phyloP scores from a whole-genome alignment of 805 yeast genomes.

The Priceomyces carsonii region DNA sequence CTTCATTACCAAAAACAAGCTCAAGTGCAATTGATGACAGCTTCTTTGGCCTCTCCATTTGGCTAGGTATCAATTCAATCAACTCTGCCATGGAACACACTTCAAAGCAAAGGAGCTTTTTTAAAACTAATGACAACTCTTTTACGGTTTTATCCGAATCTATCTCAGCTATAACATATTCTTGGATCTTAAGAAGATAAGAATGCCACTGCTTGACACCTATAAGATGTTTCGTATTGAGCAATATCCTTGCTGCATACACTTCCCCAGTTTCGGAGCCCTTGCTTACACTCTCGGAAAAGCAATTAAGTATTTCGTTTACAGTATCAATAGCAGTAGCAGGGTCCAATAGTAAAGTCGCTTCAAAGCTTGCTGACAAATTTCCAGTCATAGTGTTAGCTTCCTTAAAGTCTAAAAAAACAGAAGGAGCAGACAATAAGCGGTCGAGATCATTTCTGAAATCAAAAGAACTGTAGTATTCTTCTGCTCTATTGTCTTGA shows the following conservation, averaged over 20 bases:
- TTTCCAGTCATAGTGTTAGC: slow-evolving; percentile 14
- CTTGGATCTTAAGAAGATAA: neutral
- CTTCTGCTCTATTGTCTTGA: slow-evolving; percentile 18
- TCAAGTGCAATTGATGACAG: slow-evolving; percentile 6
- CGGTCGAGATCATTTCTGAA: slow-evolving; percentile 29
- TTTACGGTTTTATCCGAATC: neutral
- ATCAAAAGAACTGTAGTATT: slow-evolving; percentile 19
- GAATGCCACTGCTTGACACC: neutral
- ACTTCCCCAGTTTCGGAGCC: slow-evolving; percentile 6
- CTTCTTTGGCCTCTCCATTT: slow-evolving; percentile 8
- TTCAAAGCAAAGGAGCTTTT: slow-evolving; percentile 17
- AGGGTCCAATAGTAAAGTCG: slow-evolving; percentile 3
- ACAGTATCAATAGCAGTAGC: neutral
- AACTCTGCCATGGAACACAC: slow-evolving; percentile 11
- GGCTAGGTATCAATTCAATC: slow-evolving; percentile 11
- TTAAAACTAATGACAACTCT: slow-evolving; percentile 11
- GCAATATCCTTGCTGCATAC: neutral
- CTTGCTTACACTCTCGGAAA: slow-evolving; percentile 6
- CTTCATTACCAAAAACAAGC: slow-evolving; percentile 10
- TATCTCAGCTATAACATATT: neutral
- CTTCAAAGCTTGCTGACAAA: slow-evolving; percentile 10
- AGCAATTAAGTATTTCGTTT: slow-evolving; percentile 11
- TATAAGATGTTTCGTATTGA: neutral
- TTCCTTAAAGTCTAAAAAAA: slow-evolving; percentile 14
- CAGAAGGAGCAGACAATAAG: slow-evolving; percentile 14